Percentiles rank a stretch among this genome's conserved stretches.
phyloP scores from a whole-genome alignment of 805 yeast species.

The Danielia oregonensis region DNA sequence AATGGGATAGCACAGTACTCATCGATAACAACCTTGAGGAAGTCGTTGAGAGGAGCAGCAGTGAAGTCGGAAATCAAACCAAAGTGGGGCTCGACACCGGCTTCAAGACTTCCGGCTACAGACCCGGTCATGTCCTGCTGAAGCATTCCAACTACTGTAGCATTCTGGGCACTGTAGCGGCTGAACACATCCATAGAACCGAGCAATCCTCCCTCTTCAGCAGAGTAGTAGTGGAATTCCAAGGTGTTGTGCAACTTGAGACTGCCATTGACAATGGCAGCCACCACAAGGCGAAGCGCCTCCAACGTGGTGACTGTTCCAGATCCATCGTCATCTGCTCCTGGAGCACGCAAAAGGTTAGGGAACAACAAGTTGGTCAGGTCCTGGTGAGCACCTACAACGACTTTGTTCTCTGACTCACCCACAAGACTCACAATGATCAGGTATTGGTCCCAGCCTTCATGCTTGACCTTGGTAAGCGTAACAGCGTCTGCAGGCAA shows the following conservation, averaged over 20 bases:
- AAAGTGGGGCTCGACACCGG: slow-evolving; percentile 57
- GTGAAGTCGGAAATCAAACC: slow-evolving; percentile 81
- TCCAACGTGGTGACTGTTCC: slow-evolving; percentile 81
- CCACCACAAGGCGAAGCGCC: slow-evolving; percentile 60
- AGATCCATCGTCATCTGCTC: slow-evolving; percentile 93
- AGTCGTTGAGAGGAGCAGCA: slow-evolving; percentile 50
- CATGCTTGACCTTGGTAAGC: slow-evolving; percentile 54
- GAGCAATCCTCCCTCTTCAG: slow-evolving; percentile 88
- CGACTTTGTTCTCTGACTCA: slow-evolving; percentile 45
- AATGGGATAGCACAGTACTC: slow-evolving; percentile 65
- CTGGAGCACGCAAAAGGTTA: slow-evolving; percentile 69
- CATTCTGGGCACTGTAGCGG: slow-evolving; percentile 41
- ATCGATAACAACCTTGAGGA: slow-evolving; percentile 57
- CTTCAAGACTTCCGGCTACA: slow-evolving; percentile 47
- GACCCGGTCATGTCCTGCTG: slow-evolving; percentile 96
- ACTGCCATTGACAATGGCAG: slow-evolving; percentile 27
- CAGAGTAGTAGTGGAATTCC: slow-evolving; percentile 93
- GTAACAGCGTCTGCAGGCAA: slow-evolving; percentile 21
- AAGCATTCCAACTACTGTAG: slow-evolving; percentile 72
- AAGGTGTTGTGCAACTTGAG: slow-evolving; percentile 65
- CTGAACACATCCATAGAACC: slow-evolving; percentile 81
- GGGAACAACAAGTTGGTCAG: slow-evolving; percentile 76
- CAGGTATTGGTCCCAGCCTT: slow-evolving; percentile 74
- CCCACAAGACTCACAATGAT: slow-evolving; percentile 66
- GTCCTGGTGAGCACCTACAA: slow-evolving; percentile 89